Conservation (phyloP, 1,284 basidiomycete species). For the Cronartium ribicola region DNA sequence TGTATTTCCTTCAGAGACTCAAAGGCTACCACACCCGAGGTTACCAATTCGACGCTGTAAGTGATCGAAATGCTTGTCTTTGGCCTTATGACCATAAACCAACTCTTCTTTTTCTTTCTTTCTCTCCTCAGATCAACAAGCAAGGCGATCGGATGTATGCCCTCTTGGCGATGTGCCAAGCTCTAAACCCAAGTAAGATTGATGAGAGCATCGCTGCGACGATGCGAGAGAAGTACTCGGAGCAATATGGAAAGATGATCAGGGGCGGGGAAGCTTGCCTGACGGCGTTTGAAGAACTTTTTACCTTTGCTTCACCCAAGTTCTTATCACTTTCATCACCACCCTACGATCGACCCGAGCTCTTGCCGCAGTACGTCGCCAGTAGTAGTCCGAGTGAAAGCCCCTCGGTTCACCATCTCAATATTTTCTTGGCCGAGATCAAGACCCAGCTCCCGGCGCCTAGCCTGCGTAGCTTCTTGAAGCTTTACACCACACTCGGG, state of each 20-base stretch:
- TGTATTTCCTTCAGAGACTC: constrained; percentile 69
- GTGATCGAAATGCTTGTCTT: constrained; percentile 42
- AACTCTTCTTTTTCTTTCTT: constrained; percentile 11
- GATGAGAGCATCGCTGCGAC: constrained; percentile 93
- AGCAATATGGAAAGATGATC: constrained; percentile 78
- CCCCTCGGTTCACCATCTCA: constrained; percentile 75
- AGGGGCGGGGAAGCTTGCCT: constrained; percentile 73
- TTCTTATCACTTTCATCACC: constrained; percentile 85
- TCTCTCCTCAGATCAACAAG: constrained; percentile 73
- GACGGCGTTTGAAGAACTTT: constrained; percentile 86
- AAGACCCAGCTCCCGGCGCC: constrained; percentile 71
- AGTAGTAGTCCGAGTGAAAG: constrained; percentile 58
- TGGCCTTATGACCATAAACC: constrained; percentile 5
- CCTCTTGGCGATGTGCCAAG: constrained; percentile 85
- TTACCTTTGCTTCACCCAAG: constrained; percentile 89
- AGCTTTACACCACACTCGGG: constrained; percentile 89
- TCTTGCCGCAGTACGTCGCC: constrained; percentile 60
- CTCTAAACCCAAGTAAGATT: constrained; percentile 75
- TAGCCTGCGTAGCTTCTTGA: constrained; percentile 83
- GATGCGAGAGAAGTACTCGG: constrained; percentile 87
- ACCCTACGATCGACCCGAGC: constrained; percentile 77
- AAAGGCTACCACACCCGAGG: constrained; percentile 77
- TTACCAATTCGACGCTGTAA: constrained; percentile 90
- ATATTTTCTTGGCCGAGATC: constrained; percentile 75
- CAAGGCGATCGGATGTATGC: constrained; percentile 97